Base-by-base conservation (phyloP, 2,329 filamentous ascomycete genomes). In the Penicillium aurantiogriseum region DNA sequence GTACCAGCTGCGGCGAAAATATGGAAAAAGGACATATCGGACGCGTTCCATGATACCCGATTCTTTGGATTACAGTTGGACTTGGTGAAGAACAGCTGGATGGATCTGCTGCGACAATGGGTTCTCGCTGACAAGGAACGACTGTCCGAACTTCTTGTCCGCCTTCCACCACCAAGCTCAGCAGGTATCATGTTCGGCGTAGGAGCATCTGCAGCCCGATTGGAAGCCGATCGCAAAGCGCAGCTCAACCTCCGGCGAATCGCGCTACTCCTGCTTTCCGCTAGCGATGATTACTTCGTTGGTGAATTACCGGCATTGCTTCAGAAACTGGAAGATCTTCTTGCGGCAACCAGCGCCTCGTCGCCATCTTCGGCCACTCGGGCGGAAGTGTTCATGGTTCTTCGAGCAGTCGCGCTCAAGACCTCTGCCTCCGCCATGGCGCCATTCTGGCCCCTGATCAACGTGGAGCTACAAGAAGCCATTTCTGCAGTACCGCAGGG, bases 141-240 rank as follows among this genome's bases (percentile, higher is more conserved):
- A 46, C 83, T 99, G 76, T 80, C 87, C 0, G 94, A 99, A 60
- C 79, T 97, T 4, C 76, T 97, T 9, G 81, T 84, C 38, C 88
- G 91, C 21, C 84, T 99, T 60, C 87, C 87, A 6, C 85, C 92
- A 4, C 94, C 94, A 6, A 91, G 92, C 1, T 93, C 92, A 15
- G 94, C 95, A 0, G 94, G 94, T 9, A 95, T 99, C 65, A 93
- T 99, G 71, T 99, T 99, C 69, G 94, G 94, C n/a, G 94, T 99
- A 0, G 95, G 95, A 11, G 94, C 94, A 7, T 92, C 91, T 23
- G 95, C 92, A 43, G 94, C 94, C 36, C 84, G 94, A 57, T 84
- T 95, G n/a, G 94, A 99, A 76, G 92, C 95, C 6, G 94, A 99
- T 74, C 88, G 92, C 57, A 94, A 89, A 75, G 92, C 92, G 1